Evolutionary conservation across 345 rosid species (phyloP), one percentile per base, ranked within the genome.

Genomic region (Anacardium occidentale): DNA sequence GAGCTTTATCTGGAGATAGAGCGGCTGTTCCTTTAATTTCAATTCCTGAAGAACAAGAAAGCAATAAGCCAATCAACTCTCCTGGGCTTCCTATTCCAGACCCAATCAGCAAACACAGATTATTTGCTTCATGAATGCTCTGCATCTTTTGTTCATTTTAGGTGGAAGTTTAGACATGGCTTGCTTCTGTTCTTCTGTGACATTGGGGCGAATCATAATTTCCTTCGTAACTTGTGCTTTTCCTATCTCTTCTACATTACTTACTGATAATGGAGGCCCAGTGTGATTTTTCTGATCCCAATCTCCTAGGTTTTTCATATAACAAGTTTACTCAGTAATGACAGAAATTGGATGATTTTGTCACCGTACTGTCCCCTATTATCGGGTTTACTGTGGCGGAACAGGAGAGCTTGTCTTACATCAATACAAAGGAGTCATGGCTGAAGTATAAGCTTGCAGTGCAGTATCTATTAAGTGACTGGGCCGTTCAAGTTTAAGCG

Each of bases 61-160:
- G 3, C 78, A 2, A 81, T 79, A 62, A 93, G 98, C 96, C 98
- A 91, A 51, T 88, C 94, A 59, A 87, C 81, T 76, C 94, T 81
- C 50, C 62, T 81, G 62, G 96, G 98, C 57, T 83, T 91, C 97
- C 90, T 93, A 62, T 85, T 72, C 83, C 81, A 85, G 58, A 84
- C 95, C 97, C 94, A 93, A 74, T 78, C 81, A 78, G 57, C 73
- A 82, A 93, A 76, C 72, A 93, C 87, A 88, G 29, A 91, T 83
- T 65, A 93, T 82, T 75, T 93, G 95, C 42, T 62, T 86, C 89
- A 91, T 75, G 22, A 89, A 50, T 22, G 98, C 89, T 72, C 83
- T 85, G 22, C 93, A 83, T 71, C 98, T 83, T 59, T 84, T 89
- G 42, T 85, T 78, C 95, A 91, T 85, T 65, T 81, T 88, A 18